Evolutionary conservation across 2,329 filamentous ascomycete species (phyloP), one percentile per base, ranked within the genome.

Genomic region (Neofusicoccum parvum): DNA sequence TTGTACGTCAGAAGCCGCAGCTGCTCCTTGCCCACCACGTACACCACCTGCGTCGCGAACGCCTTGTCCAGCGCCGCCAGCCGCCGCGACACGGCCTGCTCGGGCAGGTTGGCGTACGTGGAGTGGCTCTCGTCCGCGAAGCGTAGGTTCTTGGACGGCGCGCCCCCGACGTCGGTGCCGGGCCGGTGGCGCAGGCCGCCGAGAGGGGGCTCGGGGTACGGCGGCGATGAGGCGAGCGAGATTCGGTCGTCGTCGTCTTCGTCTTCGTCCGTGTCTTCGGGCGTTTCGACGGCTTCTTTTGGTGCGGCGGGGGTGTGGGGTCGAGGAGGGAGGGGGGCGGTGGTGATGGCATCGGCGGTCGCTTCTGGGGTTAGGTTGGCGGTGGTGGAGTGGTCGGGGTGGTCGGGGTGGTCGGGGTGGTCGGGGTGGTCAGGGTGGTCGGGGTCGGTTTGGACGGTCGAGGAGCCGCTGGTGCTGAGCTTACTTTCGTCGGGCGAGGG

Each of bases 1-100:
- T 48, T 46, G 41, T 48, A 48, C 27, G 36, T 20, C 36, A 65
- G 32, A 36, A 65, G 23, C 49, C 80, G 78, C 83, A 89, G 84
- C 71, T 86, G 82, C 74, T 88, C 86, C 71, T 90, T 90, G 23
- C 88, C 88, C 27, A 81, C 75, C 27, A 86, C 81, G 68, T 86
- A 86, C 1, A 86, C 73, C 0, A 85, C 79, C 63, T 84, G 78
- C 54, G 80, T 76, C 14, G 78, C 75, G 68, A 76, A 84, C 0
- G 83, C 82, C 9, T 71, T 70, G 39, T 83, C 76, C 1, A 85
- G 72, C 0, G 72, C 70, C 5, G 70, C 71, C 1, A 80, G 70
- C 15, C 75, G 71, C 1, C 69, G 63, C 1, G 71, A 64, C 46
- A 67, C 58, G 48, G 54, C 36, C 36, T 48, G 12, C 36, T 63